Conservation (phyloP, 2,329 filamentous ascomycete species). For the Penicillium sp. region DNA sequence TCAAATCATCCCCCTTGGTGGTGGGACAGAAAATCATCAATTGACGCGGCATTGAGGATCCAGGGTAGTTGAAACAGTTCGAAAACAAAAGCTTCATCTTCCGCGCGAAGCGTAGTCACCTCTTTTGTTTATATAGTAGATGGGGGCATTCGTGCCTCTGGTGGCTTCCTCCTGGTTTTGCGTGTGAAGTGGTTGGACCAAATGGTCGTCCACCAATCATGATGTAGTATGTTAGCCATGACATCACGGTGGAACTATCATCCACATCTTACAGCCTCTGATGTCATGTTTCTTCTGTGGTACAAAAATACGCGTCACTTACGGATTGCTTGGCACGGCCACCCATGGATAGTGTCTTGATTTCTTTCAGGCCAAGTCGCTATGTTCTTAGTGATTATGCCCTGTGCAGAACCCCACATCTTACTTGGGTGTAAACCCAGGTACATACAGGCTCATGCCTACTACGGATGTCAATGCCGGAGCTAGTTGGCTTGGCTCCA, state of each 20-base stretch:
- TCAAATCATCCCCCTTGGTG: neutral
- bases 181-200: constrained; percentile 14
- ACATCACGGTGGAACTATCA: constrained; percentile 11
- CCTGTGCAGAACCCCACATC: neutral
- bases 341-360: neutral
- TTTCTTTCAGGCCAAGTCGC: neutral
- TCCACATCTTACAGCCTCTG: constrained; percentile 15
- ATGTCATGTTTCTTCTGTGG: constrained; percentile 14
- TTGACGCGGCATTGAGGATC: neutral
- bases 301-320: neutral
- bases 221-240: neutral
- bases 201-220: constrained; percentile 14
- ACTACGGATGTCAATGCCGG: neutral
- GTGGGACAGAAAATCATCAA: neutral
- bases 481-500: neutral
- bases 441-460: neutral
- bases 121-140: constrained; percentile 20
- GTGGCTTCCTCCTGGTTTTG: constrained; percentile 5
- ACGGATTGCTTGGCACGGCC: neutral
- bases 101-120: constrained; percentile 1
- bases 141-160: constrained; percentile 5
- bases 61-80: neutral
- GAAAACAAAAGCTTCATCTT: neutral
- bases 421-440: neutral
- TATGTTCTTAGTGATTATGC: too few species aligned